Evolutionary conservation across 352 stramenopile genomes (phyloP), one percentile per base, ranked within the genome.

Genomic region (Albugo laibachii): DNA sequence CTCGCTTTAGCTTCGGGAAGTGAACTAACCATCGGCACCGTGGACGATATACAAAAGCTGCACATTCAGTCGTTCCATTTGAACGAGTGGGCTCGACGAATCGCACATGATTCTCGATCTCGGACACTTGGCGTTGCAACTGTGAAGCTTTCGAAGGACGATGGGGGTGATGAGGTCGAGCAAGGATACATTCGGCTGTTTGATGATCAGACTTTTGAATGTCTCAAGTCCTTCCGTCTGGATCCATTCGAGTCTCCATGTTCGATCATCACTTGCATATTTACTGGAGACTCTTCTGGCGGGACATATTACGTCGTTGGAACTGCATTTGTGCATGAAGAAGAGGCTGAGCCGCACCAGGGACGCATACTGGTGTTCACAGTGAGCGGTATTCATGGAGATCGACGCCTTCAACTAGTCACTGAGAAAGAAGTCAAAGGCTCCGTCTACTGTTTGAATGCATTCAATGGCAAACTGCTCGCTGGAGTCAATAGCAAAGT

Each of bases 11-110:
- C 92, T 5, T 96, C 95, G 11, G 92, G 98, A 58, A 79, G 83
- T 49, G 87, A 89, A 45, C 59, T 99, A 18, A 92, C 84, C 5
- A 93, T 99, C 42, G 95, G 95, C 27, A 97, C 88, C 3, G 96
- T 98, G 37, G 94, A 99, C 56, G 86, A 98, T 57, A 98, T 99
- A 55, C 92, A 99, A 57, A 98, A 98, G 56, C 76, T 99, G 35
- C 94, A 99, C 66, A 96, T 99, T 43, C 93, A 96, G 50, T 97
- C 93, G 31, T 89, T 95, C 50, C 84, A 79, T 47, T 56, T 98
- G 13, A 86, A 92, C 31, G 93, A 97, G 62, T 93, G 84, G 61
- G 88, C 92, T 1, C 80, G 89, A 19, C 68, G 85, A 50, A 94
- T 98, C 55, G 74, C 82, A n/a, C 75, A 94, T 47, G 76, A 85